Base-by-base conservation (phyloP, 2,329 filamentous ascomycete species). In the Macrophomina pseudophaseolina region DNA sequence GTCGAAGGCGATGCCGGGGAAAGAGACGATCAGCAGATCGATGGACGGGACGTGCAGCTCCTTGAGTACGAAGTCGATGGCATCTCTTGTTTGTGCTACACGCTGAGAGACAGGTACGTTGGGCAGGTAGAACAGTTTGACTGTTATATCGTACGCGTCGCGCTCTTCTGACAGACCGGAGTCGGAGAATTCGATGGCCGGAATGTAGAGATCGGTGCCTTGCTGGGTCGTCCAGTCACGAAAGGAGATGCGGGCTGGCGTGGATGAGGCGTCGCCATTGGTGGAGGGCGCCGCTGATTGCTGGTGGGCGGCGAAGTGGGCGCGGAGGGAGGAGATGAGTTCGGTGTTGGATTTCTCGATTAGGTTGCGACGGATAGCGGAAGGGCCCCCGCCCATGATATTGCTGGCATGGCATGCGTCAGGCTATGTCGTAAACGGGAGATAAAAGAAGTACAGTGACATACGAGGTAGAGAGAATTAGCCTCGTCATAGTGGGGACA, bases 121-220 rank as follows among this genome's bases (percentile, higher is more conserved):
- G 3, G 93, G 91, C 33, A 98, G 85, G 79, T 95, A 96, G 83
- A 99, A 99, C 28, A 99, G 81, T 80, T 99, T 99, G 68, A 95
- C 90, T 0, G 94, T 97, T 74, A 97, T 93, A 75, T 97, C 93
- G 82, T 99, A 99, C 71, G 93, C 89, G 67, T 86, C 84, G 32
- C 90, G 84, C 71, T 97, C 93, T 75, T 99, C 95, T 38, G 88
- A 84, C 53, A 99, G 83, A 0, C 91, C 90, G 4, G 87, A 88
- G 35, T 86, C 81, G 12, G 87, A 83, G 83, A 90, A 91, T 77
- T 93, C 88, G 75, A 94, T 88, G 48, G 90, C 86, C 54, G 94
- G 94, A 48, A 97, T 86, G 75, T 91, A 94, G 53, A 94, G 84
- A 5, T 84, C 84, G 53, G 70, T 67, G 30, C 70, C 70, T 49